Conservation (phyloP, 2,329 filamentous ascomycete species). For the Fonsecaea pedrosoi region DNA sequence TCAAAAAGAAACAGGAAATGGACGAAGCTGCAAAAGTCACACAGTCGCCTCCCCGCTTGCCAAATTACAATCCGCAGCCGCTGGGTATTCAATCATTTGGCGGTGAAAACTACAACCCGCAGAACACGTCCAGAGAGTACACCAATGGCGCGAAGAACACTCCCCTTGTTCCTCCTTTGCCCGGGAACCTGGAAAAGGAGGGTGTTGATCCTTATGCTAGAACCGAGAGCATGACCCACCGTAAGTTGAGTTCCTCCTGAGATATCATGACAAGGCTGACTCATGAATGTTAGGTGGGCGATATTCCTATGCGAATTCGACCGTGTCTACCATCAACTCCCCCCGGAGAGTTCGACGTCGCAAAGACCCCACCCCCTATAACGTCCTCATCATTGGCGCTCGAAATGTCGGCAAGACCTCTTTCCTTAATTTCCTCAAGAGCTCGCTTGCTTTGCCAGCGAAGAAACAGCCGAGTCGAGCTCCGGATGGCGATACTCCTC, state of each 20-base stretch:
- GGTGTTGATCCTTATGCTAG: conserved; percentile 74
- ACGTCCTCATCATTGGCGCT: conserved; percentile 89
- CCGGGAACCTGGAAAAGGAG: conserved; percentile 30
- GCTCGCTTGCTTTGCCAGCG: conserved; percentile 79
- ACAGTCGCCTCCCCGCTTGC: conserved; percentile 36
- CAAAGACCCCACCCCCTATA: conserved; percentile 98
- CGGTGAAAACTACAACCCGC: conserved; percentile 38
- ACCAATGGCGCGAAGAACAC: conserved; percentile 28
- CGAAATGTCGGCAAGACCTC: conserved; percentile 92
- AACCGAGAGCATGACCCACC: conserved; percentile 94
- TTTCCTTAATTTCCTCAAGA: conserved; percentile 93
- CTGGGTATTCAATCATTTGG: conserved; percentile 38
- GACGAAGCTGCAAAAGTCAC: conserved; percentile 32
- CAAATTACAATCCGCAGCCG: conserved; percentile 35
- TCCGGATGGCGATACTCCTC: conserved; percentile 63
- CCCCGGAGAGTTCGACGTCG: conserved; percentile 88
- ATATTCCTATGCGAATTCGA: conserved; percentile 94
- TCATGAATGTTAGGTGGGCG: conserved; percentile 61
- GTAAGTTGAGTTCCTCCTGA: conserved; percentile 47
- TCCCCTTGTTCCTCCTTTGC: conserved; percentile 38
- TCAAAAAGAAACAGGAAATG: conserved; percentile 37
- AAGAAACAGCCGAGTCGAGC: conserved; percentile 71
- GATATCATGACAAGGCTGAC: conserved; percentile 14
- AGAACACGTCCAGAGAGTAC: conserved; percentile 23
- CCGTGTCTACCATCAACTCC: conserved; percentile 89